A percentile compares a stretch with the other conserved stretches of the same genome.
Conservation (phyloP, 768 basidiomycete genomes). For the Amanita polypyramis region DNA sequence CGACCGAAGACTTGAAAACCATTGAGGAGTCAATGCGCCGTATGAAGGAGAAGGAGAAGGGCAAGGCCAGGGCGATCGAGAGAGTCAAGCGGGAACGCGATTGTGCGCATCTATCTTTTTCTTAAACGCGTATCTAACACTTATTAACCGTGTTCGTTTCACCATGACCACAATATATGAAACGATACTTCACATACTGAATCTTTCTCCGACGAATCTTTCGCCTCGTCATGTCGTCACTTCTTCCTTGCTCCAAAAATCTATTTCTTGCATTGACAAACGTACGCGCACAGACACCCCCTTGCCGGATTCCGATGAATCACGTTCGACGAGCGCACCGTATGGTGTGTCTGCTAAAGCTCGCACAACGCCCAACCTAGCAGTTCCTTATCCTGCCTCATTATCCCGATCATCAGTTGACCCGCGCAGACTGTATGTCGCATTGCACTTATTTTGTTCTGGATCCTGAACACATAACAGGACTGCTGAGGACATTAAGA, state of each 20-base stretch:
- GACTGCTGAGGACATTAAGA: slow-evolving; percentile 46
- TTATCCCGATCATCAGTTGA: slow-evolving; percentile 46
- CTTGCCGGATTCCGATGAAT: slow-evolving; percentile 39
- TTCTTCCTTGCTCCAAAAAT: background rate
- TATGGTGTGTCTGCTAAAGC: slow-evolving; percentile 27
- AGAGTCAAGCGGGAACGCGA: slow-evolving; percentile 67
- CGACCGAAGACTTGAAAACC: slow-evolving; percentile 60
- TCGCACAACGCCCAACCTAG: slow-evolving; percentile 36
- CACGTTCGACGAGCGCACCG: slow-evolving; percentile 24
- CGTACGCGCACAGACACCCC: slow-evolving; percentile 25
- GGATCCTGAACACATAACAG: slow-evolving; percentile 12
- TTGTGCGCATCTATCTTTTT: slow-evolving; percentile 40
- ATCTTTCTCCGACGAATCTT: background rate
- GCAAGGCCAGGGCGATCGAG: slow-evolving; percentile 61
- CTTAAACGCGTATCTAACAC: background rate
- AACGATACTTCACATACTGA: background rate
- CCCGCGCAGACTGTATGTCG: slow-evolving; percentile 49
- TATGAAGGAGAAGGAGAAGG: slow-evolving; percentile 68
- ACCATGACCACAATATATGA: background rate
- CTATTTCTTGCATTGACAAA: background rate
- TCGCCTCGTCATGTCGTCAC: too few relatives aligned
- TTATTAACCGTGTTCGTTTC: background rate
- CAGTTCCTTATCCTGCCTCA: slow-evolving; percentile 34
- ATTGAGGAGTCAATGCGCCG: slow-evolving; percentile 71
- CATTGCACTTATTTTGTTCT: slow-evolving; percentile 1